Base-by-base conservation (phyloP, 2,329 filamentous ascomycete species). In the Paraconiothyrium sp. region DNA sequence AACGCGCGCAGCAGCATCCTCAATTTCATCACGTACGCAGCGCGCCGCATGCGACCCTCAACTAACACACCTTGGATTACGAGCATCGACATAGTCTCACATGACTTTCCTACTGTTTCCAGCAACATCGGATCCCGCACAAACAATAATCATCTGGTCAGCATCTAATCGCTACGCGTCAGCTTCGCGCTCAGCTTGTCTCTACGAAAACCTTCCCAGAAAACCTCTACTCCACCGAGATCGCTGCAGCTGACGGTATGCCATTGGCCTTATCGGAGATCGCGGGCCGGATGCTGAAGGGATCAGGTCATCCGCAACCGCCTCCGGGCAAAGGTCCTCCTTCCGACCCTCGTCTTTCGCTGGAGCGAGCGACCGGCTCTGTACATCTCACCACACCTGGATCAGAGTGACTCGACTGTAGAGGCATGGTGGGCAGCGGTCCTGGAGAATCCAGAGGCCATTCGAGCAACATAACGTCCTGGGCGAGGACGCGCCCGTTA, bases 401-500 rank as follows among this genome's bases (percentile, higher is more conserved):
- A 41, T 54, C 62, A 22, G 60, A 67, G 44, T 54, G 55, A 10
- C 41, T 57, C 43, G 59, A 48, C 54, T 57, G 64, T 47, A 67
- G 66, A 69, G 72, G 67, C 65, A 76, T 75, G 72, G 63, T 73
- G 34, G 60, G 62, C 58, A 72, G 63, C 54, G 62, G 60, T 22
- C 65, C 71, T 51, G 65, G 70, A 10, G 73, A 75, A 64, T 57
- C 68, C 41, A 69, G 65, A 67, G 70, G 60, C 49, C 61, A 68
- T 35, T 69, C 74, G 22, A 51, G 63, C 58, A 67, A 70, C 34
- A 67, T 67, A 20, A 64, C 70, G 35, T 70, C 74, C 4, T 78
- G 75, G 74, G 74, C 76, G 9, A 73, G 77, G 54, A 67, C 76
- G 46, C 79, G 82, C 49, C 81, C 82, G 48, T 69, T 84, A 32